These are phyloP conservation scores for Cyberlindnera maclurae DNA, from an alignment of 805 yeast genomes.

Conservation along the genomic window DNA sequence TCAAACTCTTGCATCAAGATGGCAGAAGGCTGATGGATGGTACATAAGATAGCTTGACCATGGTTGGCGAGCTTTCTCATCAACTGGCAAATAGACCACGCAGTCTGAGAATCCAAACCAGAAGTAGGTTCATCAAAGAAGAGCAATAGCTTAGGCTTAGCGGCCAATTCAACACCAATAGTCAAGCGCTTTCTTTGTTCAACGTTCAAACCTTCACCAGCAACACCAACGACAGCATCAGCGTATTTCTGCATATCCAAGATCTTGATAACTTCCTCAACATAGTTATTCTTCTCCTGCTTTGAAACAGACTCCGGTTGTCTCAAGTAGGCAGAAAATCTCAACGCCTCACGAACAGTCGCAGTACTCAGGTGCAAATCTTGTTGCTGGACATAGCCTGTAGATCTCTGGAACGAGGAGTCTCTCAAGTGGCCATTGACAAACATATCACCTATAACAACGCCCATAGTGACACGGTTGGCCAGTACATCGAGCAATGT, in stretches of 20 bases:
- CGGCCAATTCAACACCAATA: constrained; percentile 61
- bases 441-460: constrained; percentile 58
- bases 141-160: constrained; percentile 52
- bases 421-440: constrained; percentile 59
- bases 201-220: constrained; percentile 63
- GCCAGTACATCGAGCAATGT: constrained; percentile 66
- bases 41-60: constrained; percentile 63
- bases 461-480: constrained; percentile 64
- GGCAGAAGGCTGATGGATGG: constrained; percentile 86
- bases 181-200: constrained; percentile 61
- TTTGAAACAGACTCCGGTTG: constrained; percentile 47
- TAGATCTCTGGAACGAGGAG: constrained; percentile 49
- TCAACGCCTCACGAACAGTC: constrained; percentile 67
- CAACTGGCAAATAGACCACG: constrained; percentile 58
- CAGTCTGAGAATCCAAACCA: constrained; percentile 62
- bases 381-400: constrained; percentile 66
- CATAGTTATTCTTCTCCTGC: constrained; percentile 55
- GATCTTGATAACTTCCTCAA: constrained; percentile 55
- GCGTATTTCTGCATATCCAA: constrained; percentile 60
- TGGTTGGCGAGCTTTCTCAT: constrained; percentile 52
- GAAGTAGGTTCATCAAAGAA: constrained; percentile 67
- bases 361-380: constrained; percentile 60
- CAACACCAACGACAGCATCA: constrained; percentile 68
- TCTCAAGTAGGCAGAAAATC: constrained; percentile 60
- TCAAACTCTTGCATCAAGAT: constrained; percentile 72